Percentiles rank a stretch among this genome's conserved stretches.
Evolutionary conservation across 2,329 filamentous ascomycete genomes (phyloP).

Genomic region (Ilyonectria robusta): DNA sequence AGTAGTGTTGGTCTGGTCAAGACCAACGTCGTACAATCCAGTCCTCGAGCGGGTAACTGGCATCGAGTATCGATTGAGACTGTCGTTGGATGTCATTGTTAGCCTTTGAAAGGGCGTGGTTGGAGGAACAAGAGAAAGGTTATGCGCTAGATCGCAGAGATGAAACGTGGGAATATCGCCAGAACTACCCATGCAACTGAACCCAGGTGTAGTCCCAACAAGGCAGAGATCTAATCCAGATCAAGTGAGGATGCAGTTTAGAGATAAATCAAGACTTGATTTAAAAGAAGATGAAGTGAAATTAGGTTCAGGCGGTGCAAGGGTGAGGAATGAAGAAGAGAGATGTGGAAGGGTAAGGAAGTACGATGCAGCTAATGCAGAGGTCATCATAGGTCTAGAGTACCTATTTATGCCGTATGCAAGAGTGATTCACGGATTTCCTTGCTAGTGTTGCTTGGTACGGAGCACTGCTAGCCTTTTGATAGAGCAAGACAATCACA

Average conservation of each 20-base stretch:
- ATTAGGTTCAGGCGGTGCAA: not conserved
- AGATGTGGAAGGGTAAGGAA: conserved; percentile 7
- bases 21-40: conserved; percentile 75
- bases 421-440: conserved; percentile 24
- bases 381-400: conserved; percentile 3
- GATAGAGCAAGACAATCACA: conserved; percentile 3
- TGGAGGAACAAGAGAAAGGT: not conserved
- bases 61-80: conserved; percentile 93
- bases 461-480: not conserved
- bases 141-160: conserved; percentile 4
- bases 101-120: conserved; percentile 29
- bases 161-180: not conserved
- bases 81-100: conserved; percentile 55
- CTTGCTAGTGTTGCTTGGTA: not conserved
- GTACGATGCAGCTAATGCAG: not conserved
- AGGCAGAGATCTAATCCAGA: not conserved
- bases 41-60: conserved; percentile 82
- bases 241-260: not conserved
- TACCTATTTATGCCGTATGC: conserved; percentile 1
- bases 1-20: conserved; percentile 88
- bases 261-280: not conserved
- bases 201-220: not conserved
- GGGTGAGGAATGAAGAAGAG: not conserved
- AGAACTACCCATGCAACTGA: not conserved
- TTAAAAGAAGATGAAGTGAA: not conserved